phyloP scores from a whole-genome alignment of 2,329 filamentous ascomycete genomes.

The Dactylonectria estremocensis region DNA sequence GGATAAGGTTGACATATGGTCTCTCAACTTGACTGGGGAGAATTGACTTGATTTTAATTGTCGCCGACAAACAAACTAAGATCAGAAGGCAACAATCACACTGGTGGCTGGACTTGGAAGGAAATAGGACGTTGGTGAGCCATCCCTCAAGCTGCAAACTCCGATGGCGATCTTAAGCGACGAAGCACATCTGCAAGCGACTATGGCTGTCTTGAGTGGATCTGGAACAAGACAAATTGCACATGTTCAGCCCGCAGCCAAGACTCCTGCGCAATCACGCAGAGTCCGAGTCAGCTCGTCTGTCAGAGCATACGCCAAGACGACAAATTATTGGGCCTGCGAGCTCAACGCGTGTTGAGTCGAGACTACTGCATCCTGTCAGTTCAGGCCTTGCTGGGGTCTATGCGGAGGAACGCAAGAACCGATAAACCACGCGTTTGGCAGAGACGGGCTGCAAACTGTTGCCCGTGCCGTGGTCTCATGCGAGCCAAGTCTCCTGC shows the following conservation, averaged over 20 bases:
- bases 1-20: constrained; percentile 24
- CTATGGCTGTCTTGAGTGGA: neutral
- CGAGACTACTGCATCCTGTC: neutral
- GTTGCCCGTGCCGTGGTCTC: neutral
- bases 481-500: neutral
- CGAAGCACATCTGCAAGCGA: neutral
- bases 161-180: too few relatives aligned
- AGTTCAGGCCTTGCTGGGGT: neutral
- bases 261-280: neutral
- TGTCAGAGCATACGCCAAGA: neutral
- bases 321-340: neutral
- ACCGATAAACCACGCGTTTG: neutral
- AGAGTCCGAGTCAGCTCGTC: neutral
- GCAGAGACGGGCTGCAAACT: neutral
- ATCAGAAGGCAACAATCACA: too few relatives aligned
- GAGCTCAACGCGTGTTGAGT: neutral
- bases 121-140: too few relatives aligned
- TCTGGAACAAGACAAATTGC: neutral
- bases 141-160: too few relatives aligned
- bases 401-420: neutral
- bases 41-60: too few relatives aligned
- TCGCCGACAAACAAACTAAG: too few relatives aligned
- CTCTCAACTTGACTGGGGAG: too few relatives aligned
- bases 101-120: too few relatives aligned
- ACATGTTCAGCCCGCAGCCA: neutral